phyloP scores from a whole-genome alignment of 176 grass and related monocot genomes.

The Avena sativa region DNA sequence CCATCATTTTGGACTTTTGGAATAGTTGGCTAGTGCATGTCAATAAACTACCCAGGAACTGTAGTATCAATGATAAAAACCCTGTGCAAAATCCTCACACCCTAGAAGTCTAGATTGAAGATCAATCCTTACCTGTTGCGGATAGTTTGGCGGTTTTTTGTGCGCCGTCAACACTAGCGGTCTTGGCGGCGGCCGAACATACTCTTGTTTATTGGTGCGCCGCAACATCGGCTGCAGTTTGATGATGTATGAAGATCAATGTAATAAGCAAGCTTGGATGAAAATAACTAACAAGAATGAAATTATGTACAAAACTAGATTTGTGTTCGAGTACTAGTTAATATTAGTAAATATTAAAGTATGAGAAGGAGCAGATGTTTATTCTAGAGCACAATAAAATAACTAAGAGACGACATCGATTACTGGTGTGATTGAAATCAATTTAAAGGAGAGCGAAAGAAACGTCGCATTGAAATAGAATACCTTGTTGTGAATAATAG shows the following conservation, averaged over 20 bases:
- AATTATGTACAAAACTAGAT: not conserved
- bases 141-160: constrained; percentile 47
- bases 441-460: not conserved
- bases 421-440: not conserved
- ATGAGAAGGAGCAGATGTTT: not conserved
- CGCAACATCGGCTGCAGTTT: not conserved
- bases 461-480: not conserved
- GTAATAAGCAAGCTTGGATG: not conserved
- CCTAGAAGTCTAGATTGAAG: not conserved
- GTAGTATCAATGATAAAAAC: no score
- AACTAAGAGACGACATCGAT: not conserved
- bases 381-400: not conserved
- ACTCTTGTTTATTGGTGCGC: constrained; percentile 9
- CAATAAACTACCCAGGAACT: no score
- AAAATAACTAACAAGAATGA: not conserved
- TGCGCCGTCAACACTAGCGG: constrained; percentile 39
- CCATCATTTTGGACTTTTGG: no score
- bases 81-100: not conserved
- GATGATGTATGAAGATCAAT: not conserved
- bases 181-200: constrained; percentile 57
- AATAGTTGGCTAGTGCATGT: no score
- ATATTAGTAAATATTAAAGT: no score
- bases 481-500: not conserved
- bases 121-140: constrained; percentile 65
- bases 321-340: not conserved